phyloP scores from a whole-genome alignment of 306 rosid species.

The Aeschynomene evenia region DNA sequence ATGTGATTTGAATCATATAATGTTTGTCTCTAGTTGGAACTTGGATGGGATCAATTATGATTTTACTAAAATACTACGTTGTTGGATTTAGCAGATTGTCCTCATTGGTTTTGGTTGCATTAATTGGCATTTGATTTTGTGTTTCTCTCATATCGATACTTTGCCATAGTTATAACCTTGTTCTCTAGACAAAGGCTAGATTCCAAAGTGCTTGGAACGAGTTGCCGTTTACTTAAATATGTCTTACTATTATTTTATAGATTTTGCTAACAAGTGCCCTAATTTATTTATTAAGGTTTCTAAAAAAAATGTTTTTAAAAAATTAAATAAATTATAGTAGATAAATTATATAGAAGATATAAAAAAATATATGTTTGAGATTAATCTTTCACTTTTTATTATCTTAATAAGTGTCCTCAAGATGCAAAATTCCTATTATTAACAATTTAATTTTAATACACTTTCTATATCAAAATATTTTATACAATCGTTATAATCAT shows the following conservation, averaged over 20 bases:
- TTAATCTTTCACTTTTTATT: too few species aligned
- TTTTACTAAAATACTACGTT: neutral
- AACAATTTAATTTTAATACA: too few species aligned
- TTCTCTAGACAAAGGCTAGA: slow-evolving; percentile 50
- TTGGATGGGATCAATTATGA: neutral
- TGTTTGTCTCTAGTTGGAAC: neutral
- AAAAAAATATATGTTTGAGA: too few species aligned
- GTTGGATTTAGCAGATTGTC: slow-evolving; percentile 45
- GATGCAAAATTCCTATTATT: too few species aligned
- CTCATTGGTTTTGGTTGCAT: slow-evolving; percentile 37
- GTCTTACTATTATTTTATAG: neutral
- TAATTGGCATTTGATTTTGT: neutral
- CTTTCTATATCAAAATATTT: too few species aligned
- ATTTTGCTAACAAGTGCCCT: too few species aligned
- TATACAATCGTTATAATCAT: too few species aligned
- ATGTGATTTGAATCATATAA: neutral
- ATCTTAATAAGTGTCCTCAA: too few species aligned
- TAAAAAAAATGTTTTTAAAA: too few species aligned
- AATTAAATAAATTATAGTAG: too few species aligned
- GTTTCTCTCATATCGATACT: neutral
- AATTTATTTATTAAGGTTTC: too few species aligned
- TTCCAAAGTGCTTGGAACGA: slow-evolving; percentile 62
- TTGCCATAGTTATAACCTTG: neutral
- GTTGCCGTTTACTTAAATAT: slow-evolving; percentile 55
- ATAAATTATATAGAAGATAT: too few species aligned